phyloP scores from a whole-genome alignment of 2,329 filamentous ascomycete genomes.

The Ophiostoma sp. region DNA sequence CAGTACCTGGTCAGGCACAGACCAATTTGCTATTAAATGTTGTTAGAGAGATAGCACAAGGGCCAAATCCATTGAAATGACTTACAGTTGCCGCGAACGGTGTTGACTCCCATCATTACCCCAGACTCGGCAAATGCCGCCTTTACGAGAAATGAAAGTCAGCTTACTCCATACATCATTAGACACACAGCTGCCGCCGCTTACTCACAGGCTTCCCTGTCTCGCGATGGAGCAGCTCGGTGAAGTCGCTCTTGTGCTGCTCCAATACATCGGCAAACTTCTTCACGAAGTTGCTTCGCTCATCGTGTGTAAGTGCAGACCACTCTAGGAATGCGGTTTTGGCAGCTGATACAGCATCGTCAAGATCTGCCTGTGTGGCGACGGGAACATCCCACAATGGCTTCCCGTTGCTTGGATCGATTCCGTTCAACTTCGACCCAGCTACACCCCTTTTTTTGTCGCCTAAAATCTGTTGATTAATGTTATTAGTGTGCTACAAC shows the following conservation, averaged over 20 bases:
- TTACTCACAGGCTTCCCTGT: background rate
- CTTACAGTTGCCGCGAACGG: background rate
- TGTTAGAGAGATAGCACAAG: background rate
- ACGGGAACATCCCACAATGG: background rate
- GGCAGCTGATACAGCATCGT: background rate
- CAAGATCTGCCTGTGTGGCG: background rate
- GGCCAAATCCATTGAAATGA: background rate
- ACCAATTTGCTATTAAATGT: background rate
- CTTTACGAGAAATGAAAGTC: too few relatives aligned
- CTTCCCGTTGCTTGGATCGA: background rate
- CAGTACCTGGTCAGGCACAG: background rate
- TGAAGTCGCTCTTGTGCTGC: background rate
- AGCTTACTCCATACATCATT: background rate
- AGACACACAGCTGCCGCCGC: too few relatives aligned
- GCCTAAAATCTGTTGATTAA: background rate
- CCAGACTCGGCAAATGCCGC: background rate
- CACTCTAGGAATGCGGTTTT: background rate
- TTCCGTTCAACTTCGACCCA: background rate
- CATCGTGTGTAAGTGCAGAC: background rate
- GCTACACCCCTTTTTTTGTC: background rate
- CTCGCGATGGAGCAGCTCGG: background rate
- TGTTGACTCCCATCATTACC: background rate
- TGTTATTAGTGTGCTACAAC: background rate
- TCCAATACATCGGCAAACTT: background rate
- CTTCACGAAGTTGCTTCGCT: background rate